Conservation (phyloP, 2,329 filamentous ascomycete genomes). For the Claviceps lovelessii region DNA sequence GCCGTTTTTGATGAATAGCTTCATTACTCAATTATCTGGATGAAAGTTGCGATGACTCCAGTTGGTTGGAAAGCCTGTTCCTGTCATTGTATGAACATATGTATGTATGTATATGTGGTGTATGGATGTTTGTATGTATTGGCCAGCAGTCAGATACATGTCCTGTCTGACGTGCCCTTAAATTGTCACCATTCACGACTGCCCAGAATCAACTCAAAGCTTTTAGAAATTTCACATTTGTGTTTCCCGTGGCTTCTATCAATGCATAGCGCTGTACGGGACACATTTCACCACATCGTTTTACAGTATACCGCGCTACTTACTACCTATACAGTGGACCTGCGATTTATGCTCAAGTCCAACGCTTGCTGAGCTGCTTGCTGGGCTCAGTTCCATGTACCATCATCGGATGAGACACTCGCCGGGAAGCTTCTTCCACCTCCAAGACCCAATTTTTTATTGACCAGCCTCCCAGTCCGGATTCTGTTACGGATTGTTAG, state of each 20-base stretch:
- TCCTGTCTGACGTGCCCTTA: too few relatives aligned
- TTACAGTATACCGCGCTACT: slow-evolving; percentile 12
- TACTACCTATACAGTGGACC: slow-evolving; percentile 20
- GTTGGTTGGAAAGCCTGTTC: too few relatives aligned
- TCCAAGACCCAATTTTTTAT: slow-evolving; percentile 16
- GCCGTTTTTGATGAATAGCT: too few relatives aligned
- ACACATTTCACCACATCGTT: neutral
- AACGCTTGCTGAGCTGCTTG: slow-evolving; percentile 1
- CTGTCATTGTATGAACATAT: too few relatives aligned
- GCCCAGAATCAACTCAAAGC: neutral
- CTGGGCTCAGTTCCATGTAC: neutral
- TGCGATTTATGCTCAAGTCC: slow-evolving; percentile 1
- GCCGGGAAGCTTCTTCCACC: neutral
- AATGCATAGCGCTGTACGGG: slow-evolving; percentile 7
- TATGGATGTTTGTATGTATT: too few relatives aligned
- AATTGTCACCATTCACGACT: neutral
- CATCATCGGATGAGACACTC: neutral
- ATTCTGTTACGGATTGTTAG: slow-evolving; percentile 19
- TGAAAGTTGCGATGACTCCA: too few relatives aligned
- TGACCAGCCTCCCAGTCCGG: slow-evolving; percentile 26
- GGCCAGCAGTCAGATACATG: too few relatives aligned
- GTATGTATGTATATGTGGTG: too few relatives aligned
- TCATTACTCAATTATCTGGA: too few relatives aligned
- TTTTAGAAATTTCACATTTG: neutral
- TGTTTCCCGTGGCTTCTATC: slow-evolving; percentile 13